These are phyloP conservation scores for Thelonectria olida DNA, from an alignment of 2,329 filamentous ascomycete species.

Conservation along the genomic window DNA sequence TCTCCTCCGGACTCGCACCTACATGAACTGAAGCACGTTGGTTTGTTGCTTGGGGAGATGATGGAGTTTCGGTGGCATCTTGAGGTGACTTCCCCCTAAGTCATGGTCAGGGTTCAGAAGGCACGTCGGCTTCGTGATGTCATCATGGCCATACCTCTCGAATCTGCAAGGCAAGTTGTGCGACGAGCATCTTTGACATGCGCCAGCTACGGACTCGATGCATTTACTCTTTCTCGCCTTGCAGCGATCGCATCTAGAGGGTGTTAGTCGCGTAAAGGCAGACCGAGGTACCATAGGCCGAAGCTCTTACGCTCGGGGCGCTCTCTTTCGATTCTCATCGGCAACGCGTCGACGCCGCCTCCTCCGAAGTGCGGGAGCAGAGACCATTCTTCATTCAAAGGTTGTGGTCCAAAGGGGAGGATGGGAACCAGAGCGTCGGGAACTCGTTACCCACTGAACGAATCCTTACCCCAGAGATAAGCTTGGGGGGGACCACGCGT, in stretches of 20 bases:
- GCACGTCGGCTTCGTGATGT: not conserved
- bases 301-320: conserved; percentile 37
- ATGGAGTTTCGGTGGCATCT: not conserved
- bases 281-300: not conserved
- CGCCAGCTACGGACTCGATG: conserved; percentile 37
- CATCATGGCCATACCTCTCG: conserved; percentile 14
- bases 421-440: conserved; percentile 11
- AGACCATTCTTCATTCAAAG: conserved; percentile 11
- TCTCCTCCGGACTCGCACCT: conserved; percentile 17
- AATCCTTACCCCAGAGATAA: conserved; percentile 13
- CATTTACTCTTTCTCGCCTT: conserved; percentile 49
- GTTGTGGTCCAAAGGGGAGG: too few species aligned
- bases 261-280: not conserved
- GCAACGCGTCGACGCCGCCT: conserved; percentile 36
- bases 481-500: not conserved
- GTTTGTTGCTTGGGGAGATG: not conserved
- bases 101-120: not conserved
- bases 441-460: conserved; percentile 6
- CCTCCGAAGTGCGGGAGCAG: conserved; percentile 19
- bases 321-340: conserved; percentile 46
- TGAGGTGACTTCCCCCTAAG: conserved; percentile 17
- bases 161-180: conserved; percentile 35
- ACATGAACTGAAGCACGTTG: not conserved
- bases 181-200: conserved; percentile 42
- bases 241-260: conserved; percentile 42